Conservation (phyloP, 2,329 filamentous ascomycete species). For the Hymenoscyphus linearis region DNA sequence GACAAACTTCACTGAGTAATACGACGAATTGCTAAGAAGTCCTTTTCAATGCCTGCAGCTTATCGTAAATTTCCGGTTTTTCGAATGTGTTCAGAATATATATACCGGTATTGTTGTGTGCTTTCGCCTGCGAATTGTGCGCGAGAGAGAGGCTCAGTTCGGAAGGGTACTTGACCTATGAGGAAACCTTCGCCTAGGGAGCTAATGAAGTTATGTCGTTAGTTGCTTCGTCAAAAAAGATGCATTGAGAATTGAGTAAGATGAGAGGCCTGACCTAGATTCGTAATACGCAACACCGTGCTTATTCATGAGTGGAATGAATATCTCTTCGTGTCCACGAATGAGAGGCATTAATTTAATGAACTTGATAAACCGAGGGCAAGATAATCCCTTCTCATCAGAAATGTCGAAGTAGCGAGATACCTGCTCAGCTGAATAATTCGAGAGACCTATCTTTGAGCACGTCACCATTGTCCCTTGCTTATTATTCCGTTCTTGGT, state of each 20-base stretch:
- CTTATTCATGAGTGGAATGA: constrained; percentile 1
- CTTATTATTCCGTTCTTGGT: neutral
- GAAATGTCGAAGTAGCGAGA: constrained; percentile 24
- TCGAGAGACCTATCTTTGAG: constrained; percentile 28
- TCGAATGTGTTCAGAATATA: neutral
- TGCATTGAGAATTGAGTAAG: neutral
- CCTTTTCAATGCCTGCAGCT: neutral
- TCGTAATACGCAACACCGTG: constrained; percentile 1
- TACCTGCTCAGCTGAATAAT: constrained; percentile 22
- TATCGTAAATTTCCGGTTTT: neutral
- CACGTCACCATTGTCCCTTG: neutral
- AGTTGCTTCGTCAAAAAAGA: neutral
- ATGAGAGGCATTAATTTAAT: constrained; percentile 22
- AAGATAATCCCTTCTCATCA: constrained; percentile 25
- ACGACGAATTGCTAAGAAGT: neutral
- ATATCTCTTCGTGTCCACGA: constrained; percentile 1
- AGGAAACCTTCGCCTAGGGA: neutral
- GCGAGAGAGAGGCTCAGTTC: neutral
- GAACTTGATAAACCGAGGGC: constrained; percentile 31
- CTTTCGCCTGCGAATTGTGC: constrained; percentile 2
- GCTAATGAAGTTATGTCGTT: neutral
- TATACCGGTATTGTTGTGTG: neutral
- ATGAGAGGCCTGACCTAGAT: neutral
- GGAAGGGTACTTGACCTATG: neutral
- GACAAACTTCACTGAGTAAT: neutral